Evolutionary conservation across 805 yeast species (phyloP), one percentile per base, ranked within the genome.

Genomic region (Ascoidea asiatica): DNA sequence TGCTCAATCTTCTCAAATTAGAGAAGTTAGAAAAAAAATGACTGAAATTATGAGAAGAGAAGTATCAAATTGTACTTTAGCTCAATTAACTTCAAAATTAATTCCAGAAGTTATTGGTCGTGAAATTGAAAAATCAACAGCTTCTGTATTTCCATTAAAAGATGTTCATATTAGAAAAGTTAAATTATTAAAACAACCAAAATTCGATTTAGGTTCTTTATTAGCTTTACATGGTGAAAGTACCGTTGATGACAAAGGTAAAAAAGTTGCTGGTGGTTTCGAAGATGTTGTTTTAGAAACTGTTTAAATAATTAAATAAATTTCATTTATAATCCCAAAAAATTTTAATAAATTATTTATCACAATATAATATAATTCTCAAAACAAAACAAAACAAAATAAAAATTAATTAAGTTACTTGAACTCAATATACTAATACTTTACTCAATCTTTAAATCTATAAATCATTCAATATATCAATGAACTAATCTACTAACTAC

Each of bases 81-180:
- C 96, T 67, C 97, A 89, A 76, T 84, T 89, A 69, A 87, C 95
- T 60, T 78, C 94, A 65, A 89, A 90, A 79, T 85, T 89, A 75
- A 89, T 89, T 62, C 97, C 97, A 66, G 97, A 89, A 77, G 95
- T 90, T 59, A 89, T 89, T 69, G 95, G 95, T 67, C 90, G 95
- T 73, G 97, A 90, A 74, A 90, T 89, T 63, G 95, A 88, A 76
- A 89, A 88, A 78, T 79, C 95, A 55, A 85, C 97, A 57, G 88
- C 82, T 72, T 75, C 85, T 62, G 85, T 89, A 76, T 88, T 75
- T 81, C 97, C 97, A 65, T 81, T 90, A 69, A 97, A 90, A 78
- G 88, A 90, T 77, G 95, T 89, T 65, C 94, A 88, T 82, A 85
- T 90, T 72, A 89, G 97, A 81, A 90, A 90, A 79, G 97, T 90